Evolutionary conservation across 2,329 filamentous ascomycete genomes (phyloP), one percentile per base, ranked within the genome.

Genomic region (Chaetomiaceae sp.): DNA sequence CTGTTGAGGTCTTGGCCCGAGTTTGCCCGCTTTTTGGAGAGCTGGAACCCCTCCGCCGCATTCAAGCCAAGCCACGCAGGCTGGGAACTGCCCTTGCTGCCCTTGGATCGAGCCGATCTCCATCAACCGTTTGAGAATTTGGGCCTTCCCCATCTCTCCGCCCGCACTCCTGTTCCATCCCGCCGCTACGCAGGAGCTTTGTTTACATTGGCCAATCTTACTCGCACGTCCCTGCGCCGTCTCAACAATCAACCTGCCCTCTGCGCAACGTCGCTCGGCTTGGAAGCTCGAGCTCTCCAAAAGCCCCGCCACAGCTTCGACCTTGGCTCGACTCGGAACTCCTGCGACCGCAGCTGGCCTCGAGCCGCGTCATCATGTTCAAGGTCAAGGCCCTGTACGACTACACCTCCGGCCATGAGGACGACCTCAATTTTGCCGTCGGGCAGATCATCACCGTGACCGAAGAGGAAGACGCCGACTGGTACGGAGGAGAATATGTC

Each of bases 301-400:
- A 55, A 27, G 36, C 55, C 55, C 55, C 55, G 55, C 55, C 51
- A 45, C 43, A 44, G 31, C 42, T 49, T 45, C 27, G 17, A 43
- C 42, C 34, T 19, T 40, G 6, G 44, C 34, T 46, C 40, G 36
- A 47, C 42, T 8, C 25, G 23, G 34, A 19, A 19, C 23, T 6
- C 15, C 49, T 37, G 36, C 43, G 33, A 43, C 36, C 43, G 40
- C 42, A 45, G 47, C 47, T 60, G 46, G 54, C 47, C 47, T 42
- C 47, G 49, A 55, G 61, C 61, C 63, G 60, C 58, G 55, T 63
- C 54, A 63, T 58, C 69, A 91, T 91, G 87, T 96, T 96, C 79
- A 95, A 89, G 75, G 94, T 99, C 77, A 95, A 91, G 80, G 90
- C 94, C 63, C 75, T 97, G 68, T 99, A 88, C 77, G 92, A 97